Base-by-base conservation (phyloP, 2,329 filamentous ascomycete genomes). In the Dryadomyces quercivorus region DNA sequence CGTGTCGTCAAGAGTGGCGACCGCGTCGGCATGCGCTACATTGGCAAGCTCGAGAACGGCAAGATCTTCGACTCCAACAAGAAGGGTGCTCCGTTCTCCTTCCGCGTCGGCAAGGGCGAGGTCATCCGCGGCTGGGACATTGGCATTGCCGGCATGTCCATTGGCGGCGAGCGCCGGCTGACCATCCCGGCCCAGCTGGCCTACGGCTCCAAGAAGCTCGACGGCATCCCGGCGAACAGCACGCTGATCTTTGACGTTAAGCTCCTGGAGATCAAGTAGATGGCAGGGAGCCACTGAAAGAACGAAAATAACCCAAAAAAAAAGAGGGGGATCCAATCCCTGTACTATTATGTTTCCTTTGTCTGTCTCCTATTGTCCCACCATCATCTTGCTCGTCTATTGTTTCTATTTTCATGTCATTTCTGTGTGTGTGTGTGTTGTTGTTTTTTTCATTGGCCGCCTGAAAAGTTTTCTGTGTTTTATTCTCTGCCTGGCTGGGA, bases 91-190 rank as follows among this genome's bases (percentile, higher is more conserved):
- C 92, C 94, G 56, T 98, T 98, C 76, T 80, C 80, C 62, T 97
- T 97, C 82, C 95, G 92, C 78, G 83, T 94, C 58, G 94, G 93
- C 63, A 82, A 84, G 67, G 91, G 91, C 58, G 88, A 97, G 71
- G 94, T 98, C 65, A 98, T 98, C 77, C 93, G 95, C 80, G 93
- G 93, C 62, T 97, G 93, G 94, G 94, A 98, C 69, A 81, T 97
- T 61, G 93, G 93, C 72, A 76, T 98, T 63, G 78, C 80, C 62
- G 94, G 94, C 72, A 96, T 98, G 89, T 77, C 84, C 62, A 85
- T 91, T 62, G 93, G 93, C 65, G 90, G 89, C 64, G 94, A 98
- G 79, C 88, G 93, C 65, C 85, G 93, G 62, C 78, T 98, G 65
- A 91, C 84, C 59, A 90, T 98, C 65, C 94, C 94, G 50, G 77